A percentile compares a stretch with the other conserved stretches of the same genome.
Conservation (phyloP, 1,139 yeast species). For the Pichia sp. region DNA sequence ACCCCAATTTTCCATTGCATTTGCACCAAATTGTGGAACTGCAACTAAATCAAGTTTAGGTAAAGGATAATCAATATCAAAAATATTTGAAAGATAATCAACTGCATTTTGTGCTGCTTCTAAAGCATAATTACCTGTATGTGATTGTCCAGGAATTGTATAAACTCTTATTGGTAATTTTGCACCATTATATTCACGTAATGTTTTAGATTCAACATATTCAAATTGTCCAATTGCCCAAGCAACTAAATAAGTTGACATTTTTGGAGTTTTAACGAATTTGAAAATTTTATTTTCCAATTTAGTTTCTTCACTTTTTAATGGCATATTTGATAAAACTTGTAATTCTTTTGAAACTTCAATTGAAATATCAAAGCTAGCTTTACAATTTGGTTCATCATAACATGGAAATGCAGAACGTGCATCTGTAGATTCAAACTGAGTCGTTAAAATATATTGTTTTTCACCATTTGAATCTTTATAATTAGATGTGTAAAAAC, state of each 20-base stretch:
- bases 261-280: conserved; percentile 44
- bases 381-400: conserved; percentile 83
- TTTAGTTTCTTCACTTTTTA: conserved; percentile 31
- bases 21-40: conserved; percentile 52
- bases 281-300: conserved; percentile 14
- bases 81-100: conserved; percentile 44
- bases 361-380: conserved; percentile 63
- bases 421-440: conserved; percentile 86
- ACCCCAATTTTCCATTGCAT: conserved; percentile 62
- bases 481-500: conserved; percentile 75
- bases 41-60: conserved; percentile 55
- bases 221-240: conserved; percentile 57
- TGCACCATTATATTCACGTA: conserved; percentile 29
- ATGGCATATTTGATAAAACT: conserved; percentile 78
- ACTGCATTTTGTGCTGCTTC: conserved; percentile 48
- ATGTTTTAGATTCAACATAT: conserved; percentile 39
- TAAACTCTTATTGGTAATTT: conserved; percentile 50
- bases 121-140: conserved; percentile 45
- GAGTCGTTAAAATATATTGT: conserved; percentile 71
- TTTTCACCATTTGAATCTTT: conserved; percentile 40
- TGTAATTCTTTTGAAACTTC: conserved; percentile 54
- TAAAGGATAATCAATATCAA: conserved; percentile 53
- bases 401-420: conserved; percentile 87
- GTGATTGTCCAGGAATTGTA: conserved; percentile 47
- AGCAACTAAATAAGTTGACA: conserved; percentile 53